A percentile compares a stretch with the other conserved stretches of the same genome.
phyloP scores from a whole-genome alignment of 2,329 filamentous ascomycete genomes.

The Claviceps digitariae region DNA sequence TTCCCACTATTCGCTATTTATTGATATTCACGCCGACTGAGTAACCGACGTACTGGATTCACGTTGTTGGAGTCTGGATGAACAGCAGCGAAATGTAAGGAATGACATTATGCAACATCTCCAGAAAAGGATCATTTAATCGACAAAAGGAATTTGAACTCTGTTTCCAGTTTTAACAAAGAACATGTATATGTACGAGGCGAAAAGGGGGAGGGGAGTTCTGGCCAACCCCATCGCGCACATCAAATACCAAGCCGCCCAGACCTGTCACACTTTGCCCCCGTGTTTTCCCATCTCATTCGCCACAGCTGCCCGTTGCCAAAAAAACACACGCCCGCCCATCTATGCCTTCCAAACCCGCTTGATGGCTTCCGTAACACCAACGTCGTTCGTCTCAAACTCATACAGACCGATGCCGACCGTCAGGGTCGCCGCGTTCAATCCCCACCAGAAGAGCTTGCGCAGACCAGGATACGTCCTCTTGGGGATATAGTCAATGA shows the following conservation, averaged over 20 bases:
- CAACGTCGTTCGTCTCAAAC: slow-evolving; percentile 98
- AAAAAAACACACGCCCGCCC: background rate
- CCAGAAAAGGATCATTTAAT: background rate
- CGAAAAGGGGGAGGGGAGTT: background rate
- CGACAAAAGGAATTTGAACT: slow-evolving; percentile 7
- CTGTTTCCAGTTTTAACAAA: slow-evolving; percentile 4
- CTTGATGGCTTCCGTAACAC: slow-evolving; percentile 78
- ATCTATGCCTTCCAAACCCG: slow-evolving; percentile 72
- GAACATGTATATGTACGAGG: slow-evolving; percentile 10
- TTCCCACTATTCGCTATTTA: background rate
- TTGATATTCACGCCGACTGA: background rate
- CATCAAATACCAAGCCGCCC: background rate
- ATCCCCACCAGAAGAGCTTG: slow-evolving; percentile 58
- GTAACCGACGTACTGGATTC: too few relatives aligned
- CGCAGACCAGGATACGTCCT: slow-evolving; percentile 54
- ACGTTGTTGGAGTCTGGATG: too few relatives aligned
- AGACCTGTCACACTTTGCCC: background rate
- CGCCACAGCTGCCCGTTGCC: background rate
- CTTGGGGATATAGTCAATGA: slow-evolving; percentile 82
- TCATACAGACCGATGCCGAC: slow-evolving; percentile 88
- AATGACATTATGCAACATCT: background rate
- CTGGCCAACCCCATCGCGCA: background rate
- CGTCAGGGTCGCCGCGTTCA: slow-evolving; percentile 65
- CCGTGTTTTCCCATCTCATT: background rate
- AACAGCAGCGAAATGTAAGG: background rate